These are phyloP conservation scores for Calocera cornea DNA, from an alignment of 768 basidiomycete species.

Conservation along the genomic window DNA sequence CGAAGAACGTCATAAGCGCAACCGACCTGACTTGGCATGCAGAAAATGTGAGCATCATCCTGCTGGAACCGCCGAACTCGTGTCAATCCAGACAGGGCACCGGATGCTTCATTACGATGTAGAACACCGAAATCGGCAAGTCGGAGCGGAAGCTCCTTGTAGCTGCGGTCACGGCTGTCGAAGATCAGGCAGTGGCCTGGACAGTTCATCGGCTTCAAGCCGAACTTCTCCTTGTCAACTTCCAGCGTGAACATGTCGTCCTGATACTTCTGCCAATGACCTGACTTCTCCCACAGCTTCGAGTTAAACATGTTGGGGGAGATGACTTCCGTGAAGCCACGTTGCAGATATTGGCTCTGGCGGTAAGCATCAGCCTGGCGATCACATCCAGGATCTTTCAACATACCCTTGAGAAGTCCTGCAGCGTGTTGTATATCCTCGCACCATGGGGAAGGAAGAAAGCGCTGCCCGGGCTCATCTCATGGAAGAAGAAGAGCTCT, in stretches of 20 bases:
- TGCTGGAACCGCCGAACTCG: slow-evolving; percentile 91
- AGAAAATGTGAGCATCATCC: slow-evolving; percentile 98
- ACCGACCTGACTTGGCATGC: slow-evolving; percentile 73
- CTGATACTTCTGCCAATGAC: slow-evolving; percentile 95
- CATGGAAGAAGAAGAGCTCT: slow-evolving; percentile 98
- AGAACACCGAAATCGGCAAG: slow-evolving; percentile 98
- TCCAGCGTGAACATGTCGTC: slow-evolving; percentile 96
- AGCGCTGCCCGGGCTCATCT: slow-evolving; percentile 82
- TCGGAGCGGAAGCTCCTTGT: slow-evolving; percentile 89
- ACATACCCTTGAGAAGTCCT: slow-evolving; percentile 80
- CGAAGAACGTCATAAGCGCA: neutral
- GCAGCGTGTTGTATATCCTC: slow-evolving; percentile 84
- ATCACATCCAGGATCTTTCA: neutral
- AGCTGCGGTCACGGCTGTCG: slow-evolving; percentile 82
- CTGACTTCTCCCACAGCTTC: slow-evolving; percentile 96
- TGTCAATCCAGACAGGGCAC: slow-evolving; percentile 83
- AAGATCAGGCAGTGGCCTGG: slow-evolving; percentile 95
- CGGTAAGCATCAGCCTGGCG: too few relatives aligned
- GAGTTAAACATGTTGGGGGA: slow-evolving; percentile 95
- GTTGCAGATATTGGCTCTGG: slow-evolving; percentile 83
- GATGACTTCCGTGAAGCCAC: slow-evolving; percentile 97
- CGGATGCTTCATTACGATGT: slow-evolving; percentile 91
- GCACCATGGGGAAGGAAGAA: slow-evolving; percentile 98
- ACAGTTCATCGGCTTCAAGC: slow-evolving; percentile 97
- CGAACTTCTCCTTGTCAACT: slow-evolving; percentile 93